phyloP scores from a whole-genome alignment of 495 filamentous ascomycete species.

The Hypoxylon trugodes region DNA sequence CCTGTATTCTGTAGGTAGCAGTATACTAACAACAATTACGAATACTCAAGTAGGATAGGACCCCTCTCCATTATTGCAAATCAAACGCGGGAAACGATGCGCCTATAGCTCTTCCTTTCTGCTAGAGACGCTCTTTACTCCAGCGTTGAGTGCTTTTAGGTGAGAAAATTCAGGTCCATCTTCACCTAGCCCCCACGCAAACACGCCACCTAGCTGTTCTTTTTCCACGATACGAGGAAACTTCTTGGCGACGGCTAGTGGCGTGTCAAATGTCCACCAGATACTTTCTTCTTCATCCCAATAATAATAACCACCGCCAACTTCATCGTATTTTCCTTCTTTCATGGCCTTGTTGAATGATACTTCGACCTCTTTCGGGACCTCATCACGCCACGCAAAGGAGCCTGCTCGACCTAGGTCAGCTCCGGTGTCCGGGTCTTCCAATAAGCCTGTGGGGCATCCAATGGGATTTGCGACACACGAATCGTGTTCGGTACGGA shows the following conservation, averaged over 20 bases:
- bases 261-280: conserved; percentile 82
- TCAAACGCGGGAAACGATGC: not conserved
- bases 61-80: not conserved
- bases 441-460: conserved; percentile 68
- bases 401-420: conserved; percentile 70
- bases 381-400: conserved; percentile 67
- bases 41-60: not conserved
- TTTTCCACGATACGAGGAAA: conserved; percentile 66
- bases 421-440: conserved; percentile 68
- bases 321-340: conserved; percentile 64
- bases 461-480: conserved; percentile 64
- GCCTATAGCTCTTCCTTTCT: conserved; percentile 41
- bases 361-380: conserved; percentile 53
- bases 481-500: conserved; percentile 63
- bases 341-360: conserved; percentile 61
- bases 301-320: conserved; percentile 73
- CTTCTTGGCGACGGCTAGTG: conserved; percentile 68
- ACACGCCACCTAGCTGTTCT: conserved; percentile 71
- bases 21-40: too few relatives aligned
- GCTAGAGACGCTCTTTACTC: conserved; percentile 45
- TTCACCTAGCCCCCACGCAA: conserved; percentile 79
- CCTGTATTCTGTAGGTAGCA: too few relatives aligned
- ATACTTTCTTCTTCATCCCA: conserved; percentile 66
- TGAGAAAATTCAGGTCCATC: conserved; percentile 69
- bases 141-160: conserved; percentile 64